Percentiles rank a stretch among this genome's conserved stretches.
These are phyloP conservation scores for Fusarium foetens DNA, from an alignment of 2,329 filamentous ascomycete species.

Conservation along the genomic window DNA sequence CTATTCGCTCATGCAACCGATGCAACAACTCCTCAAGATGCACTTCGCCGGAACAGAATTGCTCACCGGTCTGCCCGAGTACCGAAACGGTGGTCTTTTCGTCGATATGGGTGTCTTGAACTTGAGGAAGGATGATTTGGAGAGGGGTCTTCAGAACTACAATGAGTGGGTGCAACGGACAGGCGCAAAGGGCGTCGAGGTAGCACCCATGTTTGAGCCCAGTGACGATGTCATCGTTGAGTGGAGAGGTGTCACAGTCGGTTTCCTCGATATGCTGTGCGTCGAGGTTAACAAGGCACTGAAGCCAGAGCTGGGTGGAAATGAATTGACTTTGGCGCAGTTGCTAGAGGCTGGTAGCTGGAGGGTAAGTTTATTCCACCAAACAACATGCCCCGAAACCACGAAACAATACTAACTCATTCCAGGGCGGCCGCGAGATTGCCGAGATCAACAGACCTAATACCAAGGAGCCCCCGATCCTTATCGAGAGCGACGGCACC, in stretches of 20 bases:
- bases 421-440: constrained; percentile 90
- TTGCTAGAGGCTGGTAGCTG: constrained; percentile 96
- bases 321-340: constrained; percentile 82
- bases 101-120: constrained; percentile 85
- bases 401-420: constrained; percentile 26
- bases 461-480: constrained; percentile 94
- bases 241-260: constrained; percentile 72
- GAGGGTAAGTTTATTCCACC: constrained; percentile 75
- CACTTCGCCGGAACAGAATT: constrained; percentile 84
- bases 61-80: constrained; percentile 89
- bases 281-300: constrained; percentile 49
- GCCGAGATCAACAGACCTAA: constrained; percentile 95
- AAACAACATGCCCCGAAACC: neutral
- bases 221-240: constrained; percentile 71
- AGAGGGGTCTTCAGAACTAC: constrained; percentile 73
- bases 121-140: constrained; percentile 74
- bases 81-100: constrained; percentile 89
- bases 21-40: constrained; percentile 82
- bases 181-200: constrained; percentile 69
- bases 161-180: constrained; percentile 76
- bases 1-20: constrained; percentile 92
- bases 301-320: constrained; percentile 70
- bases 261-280: constrained; percentile 66
- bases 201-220: constrained; percentile 68
- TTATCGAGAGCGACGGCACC: constrained; percentile 95